Base-by-base conservation (phyloP, 129 eudicot genomes). In the Scalesia atractyloides region DNA sequence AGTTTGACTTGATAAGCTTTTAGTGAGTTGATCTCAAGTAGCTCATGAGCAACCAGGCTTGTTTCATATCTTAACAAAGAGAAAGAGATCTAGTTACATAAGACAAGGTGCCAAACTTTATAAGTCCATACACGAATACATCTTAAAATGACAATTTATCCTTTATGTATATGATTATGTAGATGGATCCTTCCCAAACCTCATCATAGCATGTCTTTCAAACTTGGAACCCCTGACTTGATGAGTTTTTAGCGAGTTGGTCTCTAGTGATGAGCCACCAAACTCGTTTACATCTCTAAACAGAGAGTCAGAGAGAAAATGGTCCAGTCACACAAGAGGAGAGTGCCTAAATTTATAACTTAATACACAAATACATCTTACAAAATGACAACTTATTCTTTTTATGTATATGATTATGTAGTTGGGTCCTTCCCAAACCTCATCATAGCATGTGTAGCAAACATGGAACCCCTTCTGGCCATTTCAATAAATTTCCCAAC, bases 391-490 rank as follows among this genome's bases (percentile, higher is more conserved):
- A 70, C 9, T 64, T 37, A 12, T 64, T 9, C 16, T 51, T 57
- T 71, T 70, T 70, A 2, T 22, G 18, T 16, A 48, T 50, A 67
- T 30, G 13, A 22, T 70, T 70, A 83, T 33, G 60, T 0, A 52
- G 70, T 63, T 46, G 89, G 91, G 69, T 88, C 97, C 82, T 91
- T 91, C 51, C 97, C 95, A 73, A 91, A 91, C 81, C 89, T 76
- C 97, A 91, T 88, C 82, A 91, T 7, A 73, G 90, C 89, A 80
- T 88, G 97, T 73, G 95, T 91, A 33, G 83, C 87, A 14, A 91
- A 53, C 97, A 91, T 91, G 18, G 91, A 84, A 12, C 77, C 95
- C 78, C 97, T 73, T 39, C 88, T 82, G 68, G 84, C 44, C 63
- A 79, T 57, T 73, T 84, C 91, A 5, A 79, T 39, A 9, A 85